These are phyloP conservation scores for Saccharum officinarum DNA, from an alignment of 176 grass and related monocot species.

Conservation along the genomic window DNA sequence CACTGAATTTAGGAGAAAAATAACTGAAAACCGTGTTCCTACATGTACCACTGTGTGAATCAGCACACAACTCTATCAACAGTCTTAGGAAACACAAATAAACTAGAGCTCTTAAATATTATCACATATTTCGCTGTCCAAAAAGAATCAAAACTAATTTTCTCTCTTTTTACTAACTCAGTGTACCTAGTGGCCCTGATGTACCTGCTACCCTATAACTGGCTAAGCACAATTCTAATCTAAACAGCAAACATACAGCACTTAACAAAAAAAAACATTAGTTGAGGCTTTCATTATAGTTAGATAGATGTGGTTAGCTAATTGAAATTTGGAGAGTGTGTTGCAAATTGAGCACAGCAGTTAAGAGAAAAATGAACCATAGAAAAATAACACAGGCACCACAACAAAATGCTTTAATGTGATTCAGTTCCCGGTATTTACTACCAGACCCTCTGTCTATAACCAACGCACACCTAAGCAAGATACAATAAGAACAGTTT, in stretches of 20 bases:
- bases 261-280: background rate
- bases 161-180: background rate
- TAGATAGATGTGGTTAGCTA: constrained; percentile 35
- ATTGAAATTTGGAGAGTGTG: constrained; percentile 14
- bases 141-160: background rate
- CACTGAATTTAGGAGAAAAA: background rate
- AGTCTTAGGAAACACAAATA: constrained; percentile 3
- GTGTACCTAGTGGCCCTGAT: background rate
- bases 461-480: constrained; percentile 3
- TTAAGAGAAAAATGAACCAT: constrained; percentile 14
- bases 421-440: constrained; percentile 13
- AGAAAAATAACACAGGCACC: constrained; percentile 4
- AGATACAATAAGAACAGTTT: constrained; percentile 40
- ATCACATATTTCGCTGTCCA: background rate
- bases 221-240: constrained; percentile 3
- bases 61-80: constrained; percentile 18
- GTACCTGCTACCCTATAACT: constrained; percentile 14
- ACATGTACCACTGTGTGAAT: constrained; percentile 1
- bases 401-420: background rate
- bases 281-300: constrained; percentile 9
- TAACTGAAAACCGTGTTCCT: background rate
- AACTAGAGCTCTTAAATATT: constrained; percentile 15
- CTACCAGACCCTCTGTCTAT: constrained; percentile 12
- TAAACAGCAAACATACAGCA: constrained; percentile 20
- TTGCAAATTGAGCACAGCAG: constrained; percentile 23